Base-by-base conservation (phyloP, 1,284 basidiomycete species). In the Melanopsichium pennsylvanicum region DNA sequence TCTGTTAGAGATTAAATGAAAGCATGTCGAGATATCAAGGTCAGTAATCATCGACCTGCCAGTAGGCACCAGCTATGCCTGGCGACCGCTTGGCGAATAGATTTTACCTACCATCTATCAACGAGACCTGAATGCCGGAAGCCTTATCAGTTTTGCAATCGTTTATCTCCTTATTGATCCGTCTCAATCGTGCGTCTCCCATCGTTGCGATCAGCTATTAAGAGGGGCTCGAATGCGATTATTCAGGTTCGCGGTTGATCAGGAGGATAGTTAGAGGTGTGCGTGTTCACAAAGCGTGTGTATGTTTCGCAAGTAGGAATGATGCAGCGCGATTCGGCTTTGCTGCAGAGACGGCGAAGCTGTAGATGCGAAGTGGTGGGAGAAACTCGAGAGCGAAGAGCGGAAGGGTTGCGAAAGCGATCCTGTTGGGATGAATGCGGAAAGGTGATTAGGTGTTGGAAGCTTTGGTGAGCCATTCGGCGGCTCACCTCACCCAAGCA, bases 91-190 rank as follows among this genome's bases (percentile, higher is more conserved):
- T n/a, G n/a, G n/a, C n/a, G n/a, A n/a, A n/a, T n/a, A n/a, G n/a
- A n/a, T n/a, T n/a, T n/a, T 2, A 47, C 72, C 45, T 37, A 78
- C 78, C 78, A 41, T 93, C 91, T 75, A 97, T 85, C 81, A 93
- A 88, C 62, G 91, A 89, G 72, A 97, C 89, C 66, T 84, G 85
- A 79, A 97, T 91, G 58, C 88, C 88, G 26, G 91, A 92, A 13
- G 88, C 86, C 85, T 89, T 92, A 85, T 97, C 93, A 80, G 89
- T 93, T 84, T 93, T 91, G 86, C 92, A 95, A 82, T 95, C 93
- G 91, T 68, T 68, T 51, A 81, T 81, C 68, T 81, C 93, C 84
- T 94, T 95, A 83, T 92, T 92, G 29, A 96, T 89, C 75, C 93
- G 85, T 71, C 93, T 87, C 49, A 93, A 86, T 68, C 93, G 85